Conservation (phyloP, 2,329 filamentous ascomycete species). For the Magnaporthiopsis rhizophila region DNA sequence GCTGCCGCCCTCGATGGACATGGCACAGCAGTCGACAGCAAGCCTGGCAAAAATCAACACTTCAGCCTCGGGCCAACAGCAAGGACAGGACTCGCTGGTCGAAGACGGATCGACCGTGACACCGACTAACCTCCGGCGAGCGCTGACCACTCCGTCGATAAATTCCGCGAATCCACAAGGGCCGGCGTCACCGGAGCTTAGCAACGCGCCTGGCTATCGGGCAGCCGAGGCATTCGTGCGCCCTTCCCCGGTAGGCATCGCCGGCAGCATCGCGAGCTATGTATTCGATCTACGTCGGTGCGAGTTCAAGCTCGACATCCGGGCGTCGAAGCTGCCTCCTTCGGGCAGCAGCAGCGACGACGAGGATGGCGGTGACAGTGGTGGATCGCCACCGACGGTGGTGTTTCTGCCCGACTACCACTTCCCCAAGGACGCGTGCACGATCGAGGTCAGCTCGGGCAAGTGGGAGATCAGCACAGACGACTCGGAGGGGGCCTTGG, state of each 20-base stretch:
- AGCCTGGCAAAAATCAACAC: slow-evolving; percentile 29
- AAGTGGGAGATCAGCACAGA: slow-evolving; percentile 81
- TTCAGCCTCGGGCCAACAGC: not conserved
- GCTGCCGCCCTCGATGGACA: slow-evolving; percentile 32
- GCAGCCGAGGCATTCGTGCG: slow-evolving; percentile 91
- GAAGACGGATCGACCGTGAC: slow-evolving; percentile 54
- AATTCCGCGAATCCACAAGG: slow-evolving; percentile 44
- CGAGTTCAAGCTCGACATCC: slow-evolving; percentile 65
- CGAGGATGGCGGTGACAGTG: not conserved
- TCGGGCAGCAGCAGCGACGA: not conserved
- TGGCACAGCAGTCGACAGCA: slow-evolving; percentile 35
- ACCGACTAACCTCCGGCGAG: slow-evolving; percentile 67
- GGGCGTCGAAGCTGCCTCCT: slow-evolving; percentile 43
- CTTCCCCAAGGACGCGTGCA: slow-evolving; percentile 68
- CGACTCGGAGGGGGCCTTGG: slow-evolving; percentile 57
- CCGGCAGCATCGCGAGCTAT: slow-evolving; percentile 62
- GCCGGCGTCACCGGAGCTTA: slow-evolving; percentile 41
- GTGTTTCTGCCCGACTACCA: slow-evolving; percentile 88
- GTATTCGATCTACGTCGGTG: slow-evolving; percentile 78
- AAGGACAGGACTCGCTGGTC: slow-evolving; percentile 20
- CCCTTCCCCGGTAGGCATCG: slow-evolving; percentile 68
- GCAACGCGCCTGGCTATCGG: slow-evolving; percentile 65
- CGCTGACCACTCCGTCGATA: slow-evolving; percentile 60
- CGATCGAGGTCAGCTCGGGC: slow-evolving; percentile 71
- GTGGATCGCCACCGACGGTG: slow-evolving; percentile 52